A percentile compares a stretch with the other conserved stretches of the same genome.
Conservation (phyloP, 306 rosid genomes). For the Malus sylvestris region DNA sequence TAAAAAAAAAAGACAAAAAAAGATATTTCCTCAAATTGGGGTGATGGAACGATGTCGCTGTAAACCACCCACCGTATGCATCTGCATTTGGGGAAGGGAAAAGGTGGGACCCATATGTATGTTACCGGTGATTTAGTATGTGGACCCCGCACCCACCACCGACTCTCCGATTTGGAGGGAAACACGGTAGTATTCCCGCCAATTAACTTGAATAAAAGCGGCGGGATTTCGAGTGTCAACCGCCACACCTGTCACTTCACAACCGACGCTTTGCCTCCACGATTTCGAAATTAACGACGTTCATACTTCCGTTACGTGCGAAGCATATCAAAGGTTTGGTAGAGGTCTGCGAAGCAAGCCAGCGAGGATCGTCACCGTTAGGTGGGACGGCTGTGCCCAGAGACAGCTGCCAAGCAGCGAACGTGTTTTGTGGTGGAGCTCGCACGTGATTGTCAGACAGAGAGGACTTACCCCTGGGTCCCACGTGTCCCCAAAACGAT, state of each 20-base stretch:
- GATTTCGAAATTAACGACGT: neutral
- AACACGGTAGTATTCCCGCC: constrained; percentile 43
- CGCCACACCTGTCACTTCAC: constrained; percentile 7
- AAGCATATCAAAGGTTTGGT: neutral
- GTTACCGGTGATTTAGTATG: neutral
- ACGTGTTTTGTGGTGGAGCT: constrained; percentile 43
- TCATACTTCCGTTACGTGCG: neutral
- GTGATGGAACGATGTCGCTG: neutral
- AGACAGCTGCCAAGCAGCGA: constrained; percentile 23
- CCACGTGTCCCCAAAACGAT: neutral
- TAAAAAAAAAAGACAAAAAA: neutral
- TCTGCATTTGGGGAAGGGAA: too few relatives aligned
- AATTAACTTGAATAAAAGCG: neutral
- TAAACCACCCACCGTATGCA: too few relatives aligned
- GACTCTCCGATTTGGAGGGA: constrained; percentile 42
- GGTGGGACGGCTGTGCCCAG: neutral
- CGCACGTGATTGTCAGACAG: constrained; percentile 28
- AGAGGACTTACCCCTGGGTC: neutral
- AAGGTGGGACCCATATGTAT: neutral
- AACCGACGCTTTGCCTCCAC: neutral
- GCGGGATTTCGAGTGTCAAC: constrained; percentile 1
- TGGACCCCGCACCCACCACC: constrained; percentile 14
- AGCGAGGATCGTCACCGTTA: neutral
- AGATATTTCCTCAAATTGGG: neutral
- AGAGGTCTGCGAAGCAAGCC: neutral